Percentiles rank a stretch among this genome's conserved stretches.
These are phyloP conservation scores for Seminavis robusta DNA, from an alignment of 108 stramenopile genomes.

Conservation along the genomic window DNA sequence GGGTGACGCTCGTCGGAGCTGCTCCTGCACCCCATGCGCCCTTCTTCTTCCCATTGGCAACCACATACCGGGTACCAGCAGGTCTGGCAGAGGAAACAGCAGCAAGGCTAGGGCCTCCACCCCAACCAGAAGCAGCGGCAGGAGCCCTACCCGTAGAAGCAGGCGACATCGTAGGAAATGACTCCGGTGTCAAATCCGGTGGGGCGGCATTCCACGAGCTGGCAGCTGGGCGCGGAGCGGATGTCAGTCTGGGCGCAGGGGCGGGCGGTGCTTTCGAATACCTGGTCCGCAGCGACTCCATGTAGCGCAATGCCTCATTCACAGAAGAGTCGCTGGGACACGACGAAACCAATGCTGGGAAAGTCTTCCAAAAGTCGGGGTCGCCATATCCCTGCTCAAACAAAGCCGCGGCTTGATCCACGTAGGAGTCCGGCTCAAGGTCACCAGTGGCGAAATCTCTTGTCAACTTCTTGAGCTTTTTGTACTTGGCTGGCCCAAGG, in stretches of 20 bases:
- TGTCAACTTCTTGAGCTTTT: constrained; percentile 71
- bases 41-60: constrained; percentile 42
- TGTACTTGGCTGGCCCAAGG: constrained; percentile 68
- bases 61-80: no score
- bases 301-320: constrained; percentile 1
- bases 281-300: background rate
- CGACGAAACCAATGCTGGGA: constrained; percentile 65
- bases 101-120: no score
- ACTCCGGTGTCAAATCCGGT: background rate
- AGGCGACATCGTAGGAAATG: background rate
- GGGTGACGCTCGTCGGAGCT: constrained; percentile 13
- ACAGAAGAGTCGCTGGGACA: constrained; percentile 53
- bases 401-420: constrained; percentile 59
- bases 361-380: constrained; percentile 50
- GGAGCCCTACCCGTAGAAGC: background rate
- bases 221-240: background rate
- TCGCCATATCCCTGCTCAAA: constrained; percentile 71
- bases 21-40: constrained; percentile 34
- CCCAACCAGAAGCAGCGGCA: no score
- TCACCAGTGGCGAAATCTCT: constrained; percentile 50
- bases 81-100: no score
- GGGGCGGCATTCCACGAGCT: background rate
- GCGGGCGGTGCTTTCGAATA: background rate
- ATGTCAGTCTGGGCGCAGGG: background rate
- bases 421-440: constrained; percentile 59